Base-by-base conservation (phyloP, 2,329 filamentous ascomycete genomes). In the Claviceps capensis region DNA sequence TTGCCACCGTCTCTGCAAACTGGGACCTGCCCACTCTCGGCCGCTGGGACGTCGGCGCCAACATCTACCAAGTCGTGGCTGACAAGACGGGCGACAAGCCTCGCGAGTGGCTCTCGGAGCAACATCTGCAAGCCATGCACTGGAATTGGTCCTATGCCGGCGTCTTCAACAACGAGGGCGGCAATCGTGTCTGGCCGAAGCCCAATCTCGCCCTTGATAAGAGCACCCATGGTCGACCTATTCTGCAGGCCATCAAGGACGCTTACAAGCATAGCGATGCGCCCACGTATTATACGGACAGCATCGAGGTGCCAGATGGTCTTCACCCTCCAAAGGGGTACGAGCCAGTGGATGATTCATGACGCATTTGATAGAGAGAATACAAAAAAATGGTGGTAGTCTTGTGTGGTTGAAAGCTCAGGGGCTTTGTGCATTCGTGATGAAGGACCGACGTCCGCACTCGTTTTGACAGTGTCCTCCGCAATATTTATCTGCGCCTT, bases 31-130 rank as follows among this genome's bases (percentile, higher is more conserved):
- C 78, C 55, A 84, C 81, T 0, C 79, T 88, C 2, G 84, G 83
- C 11, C 80, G 84, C 54, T 86, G 77, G 73, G 84, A 88, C 60
- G 82, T 83, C 16, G 82, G 81, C 49, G 83, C 83, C 61, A 87
- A 87, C 62, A 77, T 87, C n/a, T 82, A 80, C 64, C 60, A 74
- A 30, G 53, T 78, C 22, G 81, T 86, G 2, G 81, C 79, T 14
- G 65, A 76, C 6, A 70, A 75, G 67, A 85, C 82, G 0, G 77
- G 79, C 50, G 81, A 85, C 62, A 61, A 58, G 55, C 41, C 73
- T 9, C 69, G 72, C 17, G 47, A 60, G 30, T 75, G 69, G 68
- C 54, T 59, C 36, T 58, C 59, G 48, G 50, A 62, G 17, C 56
- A 61, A 2, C 49, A 61, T 3, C 64, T 78, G 7, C 62, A 69